Conservation (phyloP, 1,139 yeast genomes). For the Saccharomyces hybrid region DNA sequence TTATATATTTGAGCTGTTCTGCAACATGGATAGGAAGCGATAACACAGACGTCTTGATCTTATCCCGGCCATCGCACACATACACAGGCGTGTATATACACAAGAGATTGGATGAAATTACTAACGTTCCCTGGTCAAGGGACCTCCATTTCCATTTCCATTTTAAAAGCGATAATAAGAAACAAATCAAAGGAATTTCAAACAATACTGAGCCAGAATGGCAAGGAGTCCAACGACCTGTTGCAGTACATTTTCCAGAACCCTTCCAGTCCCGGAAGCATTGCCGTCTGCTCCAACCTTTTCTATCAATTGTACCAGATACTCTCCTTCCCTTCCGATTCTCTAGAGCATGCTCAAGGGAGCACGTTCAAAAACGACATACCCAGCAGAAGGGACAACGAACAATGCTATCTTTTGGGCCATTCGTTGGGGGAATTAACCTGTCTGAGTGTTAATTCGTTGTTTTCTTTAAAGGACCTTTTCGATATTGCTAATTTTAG, state of each 20-base stretch:
- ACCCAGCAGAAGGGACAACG: slow-evolving; percentile 2
- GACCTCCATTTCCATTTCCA: slow-evolving; percentile 24
- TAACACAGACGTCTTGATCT: background rate
- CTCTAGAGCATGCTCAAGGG: slow-evolving; percentile 1
- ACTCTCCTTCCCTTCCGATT: slow-evolving; percentile 1
- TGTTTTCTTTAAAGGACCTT: slow-evolving; percentile 33
- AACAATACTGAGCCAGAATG: slow-evolving; percentile 14
- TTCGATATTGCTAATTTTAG: slow-evolving; percentile 30
- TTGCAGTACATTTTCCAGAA: slow-evolving; percentile 18
- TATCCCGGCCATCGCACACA: background rate
- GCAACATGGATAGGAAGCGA: background rate
- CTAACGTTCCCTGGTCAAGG: slow-evolving; percentile 34
- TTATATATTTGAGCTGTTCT: background rate
- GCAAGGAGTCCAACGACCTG: slow-evolving; percentile 18
- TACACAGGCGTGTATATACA: background rate
- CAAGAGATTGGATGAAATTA: slow-evolving; percentile 13
- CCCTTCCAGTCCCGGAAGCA: slow-evolving; percentile 28
- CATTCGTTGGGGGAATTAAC: slow-evolving; percentile 57
- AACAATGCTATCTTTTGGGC: slow-evolving; percentile 35
- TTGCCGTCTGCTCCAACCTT: slow-evolving; percentile 28
- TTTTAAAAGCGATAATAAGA: slow-evolving; percentile 20
- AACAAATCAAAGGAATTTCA: slow-evolving; percentile 20
- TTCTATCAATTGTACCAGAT: slow-evolving; percentile 22
- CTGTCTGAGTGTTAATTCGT: slow-evolving; percentile 35
- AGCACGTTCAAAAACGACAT: background rate